These are phyloP conservation scores for Gnomoniopsis smithogilvyi DNA, from an alignment of 2,329 filamentous ascomycete genomes.

Conservation along the genomic window DNA sequence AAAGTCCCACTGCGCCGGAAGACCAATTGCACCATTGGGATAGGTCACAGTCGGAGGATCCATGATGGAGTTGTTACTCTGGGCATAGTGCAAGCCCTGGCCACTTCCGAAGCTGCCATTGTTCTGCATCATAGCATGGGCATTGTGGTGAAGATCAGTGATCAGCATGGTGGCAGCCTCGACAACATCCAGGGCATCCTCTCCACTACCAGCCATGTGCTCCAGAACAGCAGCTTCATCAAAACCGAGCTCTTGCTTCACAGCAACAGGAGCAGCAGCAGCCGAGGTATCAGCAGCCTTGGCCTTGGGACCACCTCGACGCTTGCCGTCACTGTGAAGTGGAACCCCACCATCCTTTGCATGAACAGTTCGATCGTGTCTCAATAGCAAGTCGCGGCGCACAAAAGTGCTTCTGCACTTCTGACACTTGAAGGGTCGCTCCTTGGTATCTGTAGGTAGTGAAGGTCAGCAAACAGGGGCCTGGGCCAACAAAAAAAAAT, in stretches of 20 bases:
- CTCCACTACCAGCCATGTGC: slow-evolving; percentile 87
- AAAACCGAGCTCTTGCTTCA: slow-evolving; percentile 59
- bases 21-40: slow-evolving; percentile 71
- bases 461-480: slow-evolving; percentile 2
- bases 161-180: slow-evolving; percentile 98
- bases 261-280: slow-evolving; percentile 66
- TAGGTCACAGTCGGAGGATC: slow-evolving; percentile 71
- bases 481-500: background rate
- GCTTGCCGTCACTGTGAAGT: slow-evolving; percentile 90
- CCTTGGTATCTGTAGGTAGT: slow-evolving; percentile 77
- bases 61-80: slow-evolving; percentile 68
- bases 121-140: slow-evolving; percentile 65
- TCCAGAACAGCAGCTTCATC: slow-evolving; percentile 78
- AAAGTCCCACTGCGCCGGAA: slow-evolving; percentile 85
- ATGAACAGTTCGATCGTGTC: slow-evolving; percentile 97
- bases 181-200: slow-evolving; percentile 82
- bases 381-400: slow-evolving; percentile 89
- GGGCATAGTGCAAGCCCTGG: slow-evolving; percentile 67
- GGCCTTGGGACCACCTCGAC: slow-evolving; percentile 69
- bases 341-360: slow-evolving; percentile 96
- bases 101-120: slow-evolving; percentile 54
- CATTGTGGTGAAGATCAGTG: slow-evolving; percentile 96
- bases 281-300: slow-evolving; percentile 60
- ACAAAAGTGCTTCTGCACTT: slow-evolving; percentile 99
- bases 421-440: slow-evolving; percentile 96